Evolutionary conservation across 2,329 filamentous ascomycete species (phyloP).

Genomic region (Zymoseptoria tritici): DNA sequence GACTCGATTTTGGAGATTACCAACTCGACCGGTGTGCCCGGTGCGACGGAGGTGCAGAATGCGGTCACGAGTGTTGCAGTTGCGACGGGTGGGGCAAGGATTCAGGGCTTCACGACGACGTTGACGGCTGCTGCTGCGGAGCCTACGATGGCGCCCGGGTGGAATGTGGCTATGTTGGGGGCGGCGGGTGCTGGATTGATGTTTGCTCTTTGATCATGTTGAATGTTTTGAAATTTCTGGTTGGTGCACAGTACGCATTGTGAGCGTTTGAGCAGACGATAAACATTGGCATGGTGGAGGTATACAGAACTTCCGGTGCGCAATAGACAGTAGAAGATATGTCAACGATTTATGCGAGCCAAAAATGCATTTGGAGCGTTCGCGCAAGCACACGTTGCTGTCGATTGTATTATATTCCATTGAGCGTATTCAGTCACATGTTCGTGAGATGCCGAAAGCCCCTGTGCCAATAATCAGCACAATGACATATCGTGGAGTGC

Average conservation of each 20-base stretch:
- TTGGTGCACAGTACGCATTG: neutral
- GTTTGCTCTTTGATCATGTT: conserved; percentile 10
- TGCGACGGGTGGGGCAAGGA: conserved; percentile 39
- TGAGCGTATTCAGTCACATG: too few relatives aligned
- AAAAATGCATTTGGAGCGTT: too few relatives aligned
- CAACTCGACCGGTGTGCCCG: conserved; percentile 44
- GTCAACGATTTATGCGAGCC: too few relatives aligned
- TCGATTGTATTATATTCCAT: too few relatives aligned
- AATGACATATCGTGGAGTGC: too few relatives aligned
- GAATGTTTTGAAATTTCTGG: neutral
- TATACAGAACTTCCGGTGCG: too few relatives aligned
- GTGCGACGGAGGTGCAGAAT: conserved; percentile 45
- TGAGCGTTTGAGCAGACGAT: neutral
- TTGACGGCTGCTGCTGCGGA: conserved; percentile 9
- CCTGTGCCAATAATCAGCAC: too few relatives aligned
- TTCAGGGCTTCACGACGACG: conserved; percentile 16
- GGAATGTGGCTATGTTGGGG: conserved; percentile 22
- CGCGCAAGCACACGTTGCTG: too few relatives aligned
- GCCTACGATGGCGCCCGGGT: conserved; percentile 22
- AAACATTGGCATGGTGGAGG: neutral
- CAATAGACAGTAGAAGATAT: too few relatives aligned
- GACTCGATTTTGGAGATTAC: conserved; percentile 49
- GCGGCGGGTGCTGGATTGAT: conserved; percentile 22
- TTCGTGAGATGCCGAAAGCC: too few relatives aligned
- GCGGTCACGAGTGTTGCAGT: conserved; percentile 43